phyloP scores from a whole-genome alignment of 1,284 basidiomycete species.

The Porodaedalea pini region DNA sequence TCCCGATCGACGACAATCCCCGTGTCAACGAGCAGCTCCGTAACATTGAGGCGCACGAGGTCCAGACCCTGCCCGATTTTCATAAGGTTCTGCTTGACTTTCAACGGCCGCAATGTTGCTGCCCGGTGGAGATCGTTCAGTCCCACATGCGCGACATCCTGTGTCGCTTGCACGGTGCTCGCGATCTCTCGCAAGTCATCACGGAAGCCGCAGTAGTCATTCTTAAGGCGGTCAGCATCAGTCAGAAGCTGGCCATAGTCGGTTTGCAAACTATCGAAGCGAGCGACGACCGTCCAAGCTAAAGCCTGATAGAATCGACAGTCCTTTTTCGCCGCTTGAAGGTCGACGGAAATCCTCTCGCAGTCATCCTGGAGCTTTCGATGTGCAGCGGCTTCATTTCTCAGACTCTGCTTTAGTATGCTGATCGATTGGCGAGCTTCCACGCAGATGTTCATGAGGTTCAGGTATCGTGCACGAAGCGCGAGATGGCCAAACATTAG shows the following conservation, averaged over 20 bases:
- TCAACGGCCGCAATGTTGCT: neutral
- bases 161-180: constrained; percentile 7
- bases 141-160: constrained; percentile 13
- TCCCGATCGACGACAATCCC: neutral
- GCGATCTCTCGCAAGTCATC: neutral
- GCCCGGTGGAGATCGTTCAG: constrained; percentile 7
- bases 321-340: constrained; percentile 4
- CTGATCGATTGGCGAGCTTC: constrained; percentile 1
- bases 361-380: neutral
- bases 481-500: neutral
- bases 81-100: constrained; percentile 12
- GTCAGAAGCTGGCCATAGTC: constrained; percentile 14
- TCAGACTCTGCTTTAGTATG: neutral
- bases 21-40: constrained; percentile 4
- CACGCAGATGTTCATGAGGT: neutral
- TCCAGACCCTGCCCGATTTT: constrained; percentile 11
- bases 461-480: neutral
- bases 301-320: constrained; percentile 11
- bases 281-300: constrained; percentile 7
- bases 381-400: neutral
- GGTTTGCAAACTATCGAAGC: constrained; percentile 11
- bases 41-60: constrained; percentile 8
- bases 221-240: constrained; percentile 6
- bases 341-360: neutral
- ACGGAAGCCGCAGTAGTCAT: constrained; percentile 3